These are phyloP conservation scores for Cenchrus americanus DNA, from an alignment of 176 grass and related monocot genomes.

Conservation along the genomic window DNA sequence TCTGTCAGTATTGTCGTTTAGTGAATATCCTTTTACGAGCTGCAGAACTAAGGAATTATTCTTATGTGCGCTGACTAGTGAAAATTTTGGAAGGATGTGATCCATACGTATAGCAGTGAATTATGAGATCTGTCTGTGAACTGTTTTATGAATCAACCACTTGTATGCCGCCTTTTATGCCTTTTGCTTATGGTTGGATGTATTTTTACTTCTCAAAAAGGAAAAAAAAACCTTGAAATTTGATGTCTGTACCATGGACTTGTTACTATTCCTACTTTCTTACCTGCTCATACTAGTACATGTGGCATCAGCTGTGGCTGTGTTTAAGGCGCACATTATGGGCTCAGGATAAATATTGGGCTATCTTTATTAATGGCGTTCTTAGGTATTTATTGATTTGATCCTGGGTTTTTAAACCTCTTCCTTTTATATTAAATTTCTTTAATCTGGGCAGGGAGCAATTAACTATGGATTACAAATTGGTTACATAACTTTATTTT, in stretches of 20 bases:
- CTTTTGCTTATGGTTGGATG: neutral
- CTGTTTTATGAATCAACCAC: neutral
- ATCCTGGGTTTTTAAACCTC: neutral
- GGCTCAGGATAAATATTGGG: neutral
- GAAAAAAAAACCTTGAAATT: neutral
- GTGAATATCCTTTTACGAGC: neutral
- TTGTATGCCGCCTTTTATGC: neutral
- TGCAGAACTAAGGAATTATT: neutral
- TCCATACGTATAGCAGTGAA: neutral
- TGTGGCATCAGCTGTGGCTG: neutral
- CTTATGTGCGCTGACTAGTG: neutral
- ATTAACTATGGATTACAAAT: neutral
- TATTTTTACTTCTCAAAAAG: neutral
- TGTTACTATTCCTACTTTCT: neutral
- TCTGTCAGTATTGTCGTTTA: neutral
- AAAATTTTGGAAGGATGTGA: neutral
- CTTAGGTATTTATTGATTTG: neutral
- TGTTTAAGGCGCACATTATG: neutral
- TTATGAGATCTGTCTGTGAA: neutral
- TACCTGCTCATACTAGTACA: neutral
- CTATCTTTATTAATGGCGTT: neutral
- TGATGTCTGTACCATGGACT: neutral
- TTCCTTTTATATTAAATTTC: neutral
- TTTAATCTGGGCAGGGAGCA: neutral
- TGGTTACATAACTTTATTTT: neutral